phyloP scores from a whole-genome alignment of 2,329 filamentous ascomycete genomes.

The Claviceps africana region DNA sequence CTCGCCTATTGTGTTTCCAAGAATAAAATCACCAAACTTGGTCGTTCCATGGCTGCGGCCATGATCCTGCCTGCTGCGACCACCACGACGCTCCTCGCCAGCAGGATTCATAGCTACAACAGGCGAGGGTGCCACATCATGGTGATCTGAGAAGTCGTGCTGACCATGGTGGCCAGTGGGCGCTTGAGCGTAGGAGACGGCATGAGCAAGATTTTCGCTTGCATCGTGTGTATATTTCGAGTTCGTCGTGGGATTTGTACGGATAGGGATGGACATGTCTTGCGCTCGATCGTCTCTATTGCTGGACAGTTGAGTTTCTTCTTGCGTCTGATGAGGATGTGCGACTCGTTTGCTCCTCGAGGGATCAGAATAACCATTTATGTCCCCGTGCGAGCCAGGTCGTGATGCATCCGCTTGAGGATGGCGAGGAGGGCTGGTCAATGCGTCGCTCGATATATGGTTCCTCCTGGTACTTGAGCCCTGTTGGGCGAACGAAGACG shows the following conservation, averaged over 20 bases:
- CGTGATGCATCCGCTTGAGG: slow-evolving; percentile 23
- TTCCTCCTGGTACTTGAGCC: slow-evolving; percentile 29
- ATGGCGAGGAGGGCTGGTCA: slow-evolving; percentile 28
- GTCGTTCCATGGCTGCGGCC: slow-evolving; percentile 39
- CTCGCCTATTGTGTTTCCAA: slow-evolving; percentile 91
- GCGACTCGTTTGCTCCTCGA: slow-evolving; percentile 18
- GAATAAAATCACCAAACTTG: slow-evolving; percentile 88
- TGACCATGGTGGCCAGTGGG: slow-evolving; percentile 14
- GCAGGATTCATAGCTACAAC: slow-evolving; percentile 28
- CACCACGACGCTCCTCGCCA: slow-evolving; percentile 33
- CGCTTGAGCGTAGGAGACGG: slow-evolving; percentile 34
- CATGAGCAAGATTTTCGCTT: slow-evolving; percentile 64
- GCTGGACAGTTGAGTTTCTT: slow-evolving; percentile 25
- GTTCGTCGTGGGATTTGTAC: slow-evolving; percentile 27
- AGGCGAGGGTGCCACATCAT: slow-evolving; percentile 31
- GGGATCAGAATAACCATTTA: slow-evolving; percentile 15
- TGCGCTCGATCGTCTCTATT: slow-evolving; percentile 26
- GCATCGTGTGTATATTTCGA: slow-evolving; percentile 56
- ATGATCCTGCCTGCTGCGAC: slow-evolving; percentile 47
- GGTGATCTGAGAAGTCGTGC: slow-evolving; percentile 18
- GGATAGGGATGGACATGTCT: slow-evolving; percentile 29
- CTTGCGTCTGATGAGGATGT: slow-evolving; percentile 16
- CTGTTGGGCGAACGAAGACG: slow-evolving; percentile 59
- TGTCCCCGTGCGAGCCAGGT: slow-evolving; percentile 19
- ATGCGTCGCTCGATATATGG: slow-evolving; percentile 30